Evolutionary conservation across 805 yeast species (phyloP).

Genomic region (Schizosaccharomyces osmophilus): DNA sequence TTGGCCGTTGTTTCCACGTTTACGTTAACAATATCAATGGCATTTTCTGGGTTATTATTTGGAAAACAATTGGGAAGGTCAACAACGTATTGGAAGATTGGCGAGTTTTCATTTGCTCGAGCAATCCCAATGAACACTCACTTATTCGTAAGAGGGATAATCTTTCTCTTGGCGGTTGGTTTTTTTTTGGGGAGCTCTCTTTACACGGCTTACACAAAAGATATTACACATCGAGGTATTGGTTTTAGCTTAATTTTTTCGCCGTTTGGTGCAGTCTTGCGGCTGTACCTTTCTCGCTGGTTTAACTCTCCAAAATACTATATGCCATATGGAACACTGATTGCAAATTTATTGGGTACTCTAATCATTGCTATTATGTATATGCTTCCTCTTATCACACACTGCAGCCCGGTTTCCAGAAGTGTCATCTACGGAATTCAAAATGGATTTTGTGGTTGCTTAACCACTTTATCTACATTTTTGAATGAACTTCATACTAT

Average conservation of each 20-base stretch:
- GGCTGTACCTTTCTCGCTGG: slow-evolving; percentile 5
- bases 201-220: slow-evolving; percentile 6
- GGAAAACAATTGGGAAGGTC: slow-evolving; percentile 8
- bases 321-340: background rate
- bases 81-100: background rate
- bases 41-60: slow-evolving; percentile 7
- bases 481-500: slow-evolving; percentile 7
- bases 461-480: slow-evolving; percentile 10
- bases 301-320: background rate
- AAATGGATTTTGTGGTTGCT: slow-evolving; percentile 10
- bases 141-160: background rate
- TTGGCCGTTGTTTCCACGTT: slow-evolving; percentile 7
- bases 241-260: slow-evolving; percentile 8
- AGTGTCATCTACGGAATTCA: slow-evolving; percentile 8
- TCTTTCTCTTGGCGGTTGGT: slow-evolving; percentile 7
- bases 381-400: slow-evolving; percentile 5
- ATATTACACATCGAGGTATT: slow-evolving; percentile 8
- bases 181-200: slow-evolving; percentile 9
- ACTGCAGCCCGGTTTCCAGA: slow-evolving; percentile 4
- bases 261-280: slow-evolving; percentile 8
- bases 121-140: background rate
- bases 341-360: slow-evolving; percentile 10
- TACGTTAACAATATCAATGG: slow-evolving; percentile 7
- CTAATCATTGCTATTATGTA: slow-evolving; percentile 5
- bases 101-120: background rate